Conservation (phyloP, 192 early-diverging fungal species). For the Coemansia sp. region DNA sequence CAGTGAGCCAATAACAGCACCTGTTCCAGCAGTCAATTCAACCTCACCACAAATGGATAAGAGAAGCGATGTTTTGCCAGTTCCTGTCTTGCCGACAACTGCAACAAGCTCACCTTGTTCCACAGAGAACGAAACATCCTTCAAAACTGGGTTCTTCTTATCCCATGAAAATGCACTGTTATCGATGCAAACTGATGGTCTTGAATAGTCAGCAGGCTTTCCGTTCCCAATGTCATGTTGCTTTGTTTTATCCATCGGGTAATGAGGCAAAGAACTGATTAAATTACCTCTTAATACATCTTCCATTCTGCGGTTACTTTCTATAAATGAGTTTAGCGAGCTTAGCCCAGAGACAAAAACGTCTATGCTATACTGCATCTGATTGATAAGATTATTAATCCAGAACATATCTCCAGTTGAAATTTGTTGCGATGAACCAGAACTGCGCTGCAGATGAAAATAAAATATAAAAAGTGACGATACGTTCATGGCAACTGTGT, state of each 20-base stretch:
- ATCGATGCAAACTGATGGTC: slow-evolving; percentile 5
- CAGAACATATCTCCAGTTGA: slow-evolving; percentile 31
- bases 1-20: slow-evolving; percentile 65
- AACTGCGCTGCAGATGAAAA: slow-evolving; percentile 6
- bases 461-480: slow-evolving; percentile 20
- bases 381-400: slow-evolving; percentile 7
- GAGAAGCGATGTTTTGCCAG: slow-evolving; percentile 83
- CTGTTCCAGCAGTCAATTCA: slow-evolving; percentile 50
- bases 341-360: background rate
- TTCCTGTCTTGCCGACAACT: slow-evolving; percentile 81
- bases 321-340: background rate
- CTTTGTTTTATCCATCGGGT: background rate
- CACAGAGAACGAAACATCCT: slow-evolving; percentile 58
- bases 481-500: slow-evolving; percentile 8
- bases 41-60: slow-evolving; percentile 84
- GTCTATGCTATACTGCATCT: background rate
- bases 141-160: slow-evolving; percentile 5
- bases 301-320: slow-evolving; percentile 11
- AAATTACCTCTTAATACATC: slow-evolving; percentile 15
- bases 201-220: background rate
- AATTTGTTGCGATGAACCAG: background rate
- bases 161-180: slow-evolving; percentile 30
- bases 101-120: slow-evolving; percentile 67
- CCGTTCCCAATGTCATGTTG: background rate
- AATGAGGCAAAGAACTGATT: slow-evolving; percentile 15